Percentiles rank a stretch among this genome's conserved stretches.
Conservation (phyloP, 2,329 filamentous ascomycete species). For the Gaeumannomyces sp. region DNA sequence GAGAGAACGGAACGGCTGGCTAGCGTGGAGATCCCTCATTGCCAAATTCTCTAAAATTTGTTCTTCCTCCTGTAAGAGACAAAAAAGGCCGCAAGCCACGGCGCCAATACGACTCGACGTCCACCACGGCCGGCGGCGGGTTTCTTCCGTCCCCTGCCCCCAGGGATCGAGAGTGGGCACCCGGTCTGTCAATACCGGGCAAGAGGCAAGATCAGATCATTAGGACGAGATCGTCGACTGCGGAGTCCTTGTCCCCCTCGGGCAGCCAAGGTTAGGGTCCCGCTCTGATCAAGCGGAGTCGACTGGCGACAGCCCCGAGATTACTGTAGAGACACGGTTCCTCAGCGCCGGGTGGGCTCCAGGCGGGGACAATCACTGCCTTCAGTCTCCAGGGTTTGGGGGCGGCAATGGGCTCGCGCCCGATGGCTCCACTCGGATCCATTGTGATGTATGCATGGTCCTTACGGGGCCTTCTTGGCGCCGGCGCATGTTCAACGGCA, state of each 20-base stretch:
- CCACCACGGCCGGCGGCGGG: background rate
- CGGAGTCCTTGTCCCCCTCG: background rate
- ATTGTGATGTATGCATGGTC: background rate
- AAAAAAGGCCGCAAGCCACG: background rate
- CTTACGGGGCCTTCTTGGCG: background rate
- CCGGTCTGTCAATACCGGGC: background rate
- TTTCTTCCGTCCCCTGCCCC: background rate
- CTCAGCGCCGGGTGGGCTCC: background rate
- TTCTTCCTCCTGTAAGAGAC: background rate
- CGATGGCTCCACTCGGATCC: background rate
- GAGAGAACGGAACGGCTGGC: background rate
- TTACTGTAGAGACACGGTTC: background rate
- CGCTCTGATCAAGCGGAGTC: background rate
- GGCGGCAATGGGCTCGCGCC: background rate
- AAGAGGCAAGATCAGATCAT: conserved; percentile 1
- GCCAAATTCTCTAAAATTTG: background rate
- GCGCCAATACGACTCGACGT: background rate
- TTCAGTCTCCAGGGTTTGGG: background rate
- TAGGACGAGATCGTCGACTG: background rate
- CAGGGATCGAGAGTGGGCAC: background rate
- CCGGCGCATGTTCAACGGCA: no score
- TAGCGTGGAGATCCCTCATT: background rate
- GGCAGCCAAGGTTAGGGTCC: no score
- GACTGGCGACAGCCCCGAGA: background rate
- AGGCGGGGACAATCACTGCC: background rate